Percentiles rank a stretch among this genome's conserved stretches.
phyloP scores from a whole-genome alignment of 2,329 filamentous ascomycete genomes.

The Bipolaris zeicola region DNA sequence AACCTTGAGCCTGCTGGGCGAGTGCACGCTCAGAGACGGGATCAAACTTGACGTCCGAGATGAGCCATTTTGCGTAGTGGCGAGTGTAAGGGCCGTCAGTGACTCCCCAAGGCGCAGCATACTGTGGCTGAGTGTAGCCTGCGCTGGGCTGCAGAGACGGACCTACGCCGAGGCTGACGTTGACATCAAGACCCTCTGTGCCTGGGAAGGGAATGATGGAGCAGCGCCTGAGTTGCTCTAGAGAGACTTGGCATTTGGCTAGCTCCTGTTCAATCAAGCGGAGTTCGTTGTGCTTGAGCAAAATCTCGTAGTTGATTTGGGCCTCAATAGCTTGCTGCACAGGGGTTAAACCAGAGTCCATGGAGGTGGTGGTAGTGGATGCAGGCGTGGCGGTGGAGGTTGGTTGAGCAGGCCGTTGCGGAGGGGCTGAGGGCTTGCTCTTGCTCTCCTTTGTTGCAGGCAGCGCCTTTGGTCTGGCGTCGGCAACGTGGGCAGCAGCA shows the following conservation, averaged over 20 bases:
- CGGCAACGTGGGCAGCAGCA: constrained; percentile 30
- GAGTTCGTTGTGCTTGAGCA: constrained; percentile 92
- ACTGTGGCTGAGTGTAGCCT: constrained; percentile 71
- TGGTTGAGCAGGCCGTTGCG: constrained; percentile 30
- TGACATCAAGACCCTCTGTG: constrained; percentile 67
- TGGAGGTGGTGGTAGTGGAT: constrained; percentile 20
- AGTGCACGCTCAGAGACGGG: constrained; percentile 48
- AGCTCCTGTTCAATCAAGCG: constrained; percentile 95
- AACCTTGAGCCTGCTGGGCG: constrained; percentile 44
- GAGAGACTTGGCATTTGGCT: constrained; percentile 89
- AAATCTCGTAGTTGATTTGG: constrained; percentile 87
- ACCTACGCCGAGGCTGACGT: constrained; percentile 76
- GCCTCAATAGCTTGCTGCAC: constrained; percentile 78
- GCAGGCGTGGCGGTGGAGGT: constrained; percentile 27
- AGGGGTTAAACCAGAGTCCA: constrained; percentile 49
- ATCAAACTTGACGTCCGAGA: constrained; percentile 87
- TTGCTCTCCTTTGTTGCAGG: constrained; percentile 41
- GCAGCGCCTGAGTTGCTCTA: constrained; percentile 92
- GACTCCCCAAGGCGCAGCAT: constrained; percentile 88
- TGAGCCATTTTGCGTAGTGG: constrained; percentile 94
- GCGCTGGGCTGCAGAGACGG: constrained; percentile 67
- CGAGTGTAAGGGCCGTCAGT: constrained; percentile 90
- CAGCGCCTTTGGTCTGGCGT: constrained; percentile 36
- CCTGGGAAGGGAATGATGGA: constrained; percentile 89
- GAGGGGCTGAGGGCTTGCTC: constrained; percentile 33